These are phyloP conservation scores for Trifolium pratense DNA, from an alignment of 306 rosid genomes.

Conservation along the genomic window DNA sequence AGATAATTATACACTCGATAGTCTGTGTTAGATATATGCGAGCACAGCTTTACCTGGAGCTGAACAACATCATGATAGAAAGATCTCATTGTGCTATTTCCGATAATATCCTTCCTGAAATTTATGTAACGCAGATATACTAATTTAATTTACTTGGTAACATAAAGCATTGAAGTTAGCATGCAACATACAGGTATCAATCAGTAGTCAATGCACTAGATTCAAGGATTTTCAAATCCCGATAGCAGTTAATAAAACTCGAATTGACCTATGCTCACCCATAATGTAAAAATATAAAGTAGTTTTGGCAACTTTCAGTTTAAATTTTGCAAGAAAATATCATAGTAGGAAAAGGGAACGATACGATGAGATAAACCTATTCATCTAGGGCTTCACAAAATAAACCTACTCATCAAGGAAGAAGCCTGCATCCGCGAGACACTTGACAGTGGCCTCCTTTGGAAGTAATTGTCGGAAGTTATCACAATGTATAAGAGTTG, in stretches of 20 bases:
- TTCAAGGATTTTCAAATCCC: conserved; percentile 26
- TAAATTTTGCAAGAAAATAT: conserved; percentile 9
- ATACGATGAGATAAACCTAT: conserved; percentile 59
- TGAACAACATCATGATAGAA: conserved; percentile 75
- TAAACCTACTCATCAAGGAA: conserved; percentile 95
- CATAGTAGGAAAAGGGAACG: conserved; percentile 33
- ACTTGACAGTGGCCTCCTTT: conserved; percentile 66
- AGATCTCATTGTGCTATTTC: conserved; percentile 70
- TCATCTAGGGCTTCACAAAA: conserved; percentile 53
- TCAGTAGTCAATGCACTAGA: background rate
- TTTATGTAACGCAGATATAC: conserved; percentile 34
- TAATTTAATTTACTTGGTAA: conserved; percentile 20
- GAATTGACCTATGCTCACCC: conserved; percentile 14
- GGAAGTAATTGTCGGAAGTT: conserved; percentile 66
- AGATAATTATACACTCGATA: background rate
- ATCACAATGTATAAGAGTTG: conserved; percentile 93
- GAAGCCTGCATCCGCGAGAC: conserved; percentile 97
- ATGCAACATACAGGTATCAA: conserved; percentile 31
- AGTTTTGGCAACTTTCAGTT: conserved; percentile 20
- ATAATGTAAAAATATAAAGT: background rate
- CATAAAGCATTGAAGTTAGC: conserved; percentile 8
- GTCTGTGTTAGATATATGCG: conserved; percentile 22
- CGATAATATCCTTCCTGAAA: conserved; percentile 82
- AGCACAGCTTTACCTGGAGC: conserved; percentile 75
- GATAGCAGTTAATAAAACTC: conserved; percentile 22